Evolutionary conservation across 2,329 filamentous ascomycete genomes (phyloP).

Genomic region (Aspergillus sp.): DNA sequence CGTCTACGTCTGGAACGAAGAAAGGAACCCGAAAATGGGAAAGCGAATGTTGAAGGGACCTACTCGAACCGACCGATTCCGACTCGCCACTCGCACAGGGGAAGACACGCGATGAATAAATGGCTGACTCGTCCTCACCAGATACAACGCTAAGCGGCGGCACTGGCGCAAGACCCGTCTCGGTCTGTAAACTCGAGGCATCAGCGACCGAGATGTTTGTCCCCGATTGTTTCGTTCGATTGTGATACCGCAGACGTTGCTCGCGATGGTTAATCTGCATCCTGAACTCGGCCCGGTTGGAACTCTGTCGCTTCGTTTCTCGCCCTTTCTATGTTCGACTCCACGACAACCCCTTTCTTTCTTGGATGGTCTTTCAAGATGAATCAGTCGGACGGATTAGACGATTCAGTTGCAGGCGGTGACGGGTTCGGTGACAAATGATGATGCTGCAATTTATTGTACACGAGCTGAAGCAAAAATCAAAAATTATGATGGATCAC

Average conservation of each 20-base stretch:
- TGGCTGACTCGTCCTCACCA: constrained; percentile 42
- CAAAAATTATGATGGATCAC: constrained; percentile 25
- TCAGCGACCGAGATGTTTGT: constrained; percentile 28
- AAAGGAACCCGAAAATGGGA: background rate
- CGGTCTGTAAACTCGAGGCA: constrained; percentile 73
- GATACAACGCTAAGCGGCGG: constrained; percentile 99
- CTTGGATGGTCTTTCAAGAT: constrained; percentile 7
- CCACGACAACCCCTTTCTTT: constrained; percentile 2
- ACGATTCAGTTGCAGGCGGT: constrained; percentile 6
- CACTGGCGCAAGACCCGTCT: constrained; percentile 99
- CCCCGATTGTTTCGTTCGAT: constrained; percentile 27
- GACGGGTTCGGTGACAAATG: constrained; percentile 14
- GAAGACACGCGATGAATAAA: background rate
- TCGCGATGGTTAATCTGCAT: constrained; percentile 19
- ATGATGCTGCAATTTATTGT: constrained; percentile 17
- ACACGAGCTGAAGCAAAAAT: constrained; percentile 22
- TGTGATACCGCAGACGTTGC: constrained; percentile 24
- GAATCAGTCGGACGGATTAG: constrained; percentile 1
- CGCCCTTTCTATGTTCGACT: constrained; percentile 6
- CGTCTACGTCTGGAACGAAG: background rate
- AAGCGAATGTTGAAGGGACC: background rate
- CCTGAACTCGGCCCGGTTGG: constrained; percentile 18
- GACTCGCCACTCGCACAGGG: too few species aligned
- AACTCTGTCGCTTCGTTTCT: constrained; percentile 2
- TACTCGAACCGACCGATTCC: background rate